Evolutionary conservation across 2,329 filamentous ascomycete genomes (phyloP).

Genomic region (Claviceps spartinae): DNA sequence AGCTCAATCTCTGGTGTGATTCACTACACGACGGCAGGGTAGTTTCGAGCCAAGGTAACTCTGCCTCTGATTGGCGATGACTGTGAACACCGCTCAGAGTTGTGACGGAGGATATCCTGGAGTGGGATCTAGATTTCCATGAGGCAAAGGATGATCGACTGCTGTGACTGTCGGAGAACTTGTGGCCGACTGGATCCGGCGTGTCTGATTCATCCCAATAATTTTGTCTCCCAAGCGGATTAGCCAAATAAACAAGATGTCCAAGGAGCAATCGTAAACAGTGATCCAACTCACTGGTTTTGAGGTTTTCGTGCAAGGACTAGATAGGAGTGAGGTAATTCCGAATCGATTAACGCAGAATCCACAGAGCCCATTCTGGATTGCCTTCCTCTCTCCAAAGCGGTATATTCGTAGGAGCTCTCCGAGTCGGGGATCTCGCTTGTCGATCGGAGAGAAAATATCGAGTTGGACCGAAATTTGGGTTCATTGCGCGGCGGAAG

Average conservation of each 20-base stretch:
- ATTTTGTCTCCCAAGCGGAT: background rate
- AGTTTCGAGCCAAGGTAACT: conserved; percentile 25
- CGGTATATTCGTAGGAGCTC: conserved; percentile 9
- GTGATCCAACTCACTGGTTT: conserved; percentile 2
- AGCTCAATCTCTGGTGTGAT: conserved; percentile 5
- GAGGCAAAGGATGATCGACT: conserved; percentile 37
- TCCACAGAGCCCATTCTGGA: conserved; percentile 20
- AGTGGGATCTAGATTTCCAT: conserved; percentile 34
- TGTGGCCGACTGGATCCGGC: conserved; percentile 12
- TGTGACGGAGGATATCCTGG: conserved; percentile 39
- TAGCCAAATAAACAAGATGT: background rate
- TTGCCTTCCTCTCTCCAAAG: conserved; percentile 11
- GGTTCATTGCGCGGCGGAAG: conserved; percentile 28
- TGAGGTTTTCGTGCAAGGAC: background rate
- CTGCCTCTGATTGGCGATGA: conserved; percentile 20
- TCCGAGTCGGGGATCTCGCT: conserved; percentile 13
- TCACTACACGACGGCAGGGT: conserved; percentile 18
- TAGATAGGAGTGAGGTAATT: background rate
- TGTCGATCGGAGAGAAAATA: conserved; percentile 11
- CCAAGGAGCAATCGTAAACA: background rate
- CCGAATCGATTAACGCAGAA: conserved; percentile 9
- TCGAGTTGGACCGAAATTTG: conserved; percentile 16
- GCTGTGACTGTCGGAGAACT: conserved; percentile 35
- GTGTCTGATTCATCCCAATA: conserved; percentile 5
- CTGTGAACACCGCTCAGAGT: conserved; percentile 30